Conservation (phyloP, 257 asterid genomes). For the Solanum raphanifolium region DNA sequence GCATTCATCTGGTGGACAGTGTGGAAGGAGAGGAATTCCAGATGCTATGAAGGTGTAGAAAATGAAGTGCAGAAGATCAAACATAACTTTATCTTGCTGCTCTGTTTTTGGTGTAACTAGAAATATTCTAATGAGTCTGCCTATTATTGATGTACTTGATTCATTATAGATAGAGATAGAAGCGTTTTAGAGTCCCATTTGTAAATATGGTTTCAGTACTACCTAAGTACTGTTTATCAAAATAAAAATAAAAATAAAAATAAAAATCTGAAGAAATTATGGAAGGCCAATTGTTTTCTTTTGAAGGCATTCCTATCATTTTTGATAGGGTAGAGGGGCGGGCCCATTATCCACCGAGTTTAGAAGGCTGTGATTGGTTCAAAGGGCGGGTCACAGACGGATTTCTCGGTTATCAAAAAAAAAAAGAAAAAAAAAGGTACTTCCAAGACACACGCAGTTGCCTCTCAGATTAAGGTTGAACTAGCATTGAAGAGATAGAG, state of each 20-base stretch:
- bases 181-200: neutral
- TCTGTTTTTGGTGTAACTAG: neutral
- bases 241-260: neutral
- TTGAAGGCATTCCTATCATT: neutral
- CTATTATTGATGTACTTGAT: neutral
- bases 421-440: neutral
- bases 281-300: neutral
- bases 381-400: too few relatives aligned
- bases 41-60: neutral
- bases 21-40: neutral
- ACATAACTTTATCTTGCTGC: neutral
- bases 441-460: neutral
- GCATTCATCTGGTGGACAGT: neutral
- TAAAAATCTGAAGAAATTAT: neutral
- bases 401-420: too few relatives aligned
- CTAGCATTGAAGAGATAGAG: neutral
- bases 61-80: neutral
- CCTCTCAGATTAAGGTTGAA: neutral
- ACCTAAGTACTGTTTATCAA: neutral
- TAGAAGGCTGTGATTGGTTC: too few relatives aligned
- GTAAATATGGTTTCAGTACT: neutral
- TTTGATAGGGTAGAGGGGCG: too few relatives aligned
- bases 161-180: neutral
- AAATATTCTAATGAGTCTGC: neutral
- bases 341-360: too few relatives aligned